phyloP scores from a whole-genome alignment of 257 asterid species.

The Primulina huaijiensis region DNA sequence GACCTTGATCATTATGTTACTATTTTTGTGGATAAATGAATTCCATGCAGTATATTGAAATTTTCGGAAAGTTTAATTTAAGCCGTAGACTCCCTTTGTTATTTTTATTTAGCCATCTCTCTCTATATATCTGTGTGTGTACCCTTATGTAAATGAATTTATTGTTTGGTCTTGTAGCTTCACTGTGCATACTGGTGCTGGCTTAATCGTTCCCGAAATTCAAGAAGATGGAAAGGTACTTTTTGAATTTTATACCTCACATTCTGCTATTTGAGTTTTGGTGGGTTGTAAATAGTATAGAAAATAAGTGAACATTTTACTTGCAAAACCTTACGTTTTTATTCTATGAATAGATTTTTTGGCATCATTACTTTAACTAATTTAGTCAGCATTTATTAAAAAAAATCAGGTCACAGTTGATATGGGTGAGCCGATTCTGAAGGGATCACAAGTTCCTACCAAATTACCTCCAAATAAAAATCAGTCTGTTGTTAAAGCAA shows the following conservation, averaged over 20 bases:
- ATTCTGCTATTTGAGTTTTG: neutral
- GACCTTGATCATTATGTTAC: neutral
- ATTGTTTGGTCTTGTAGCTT: slow-evolving; percentile 47
- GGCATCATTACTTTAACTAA: slow-evolving; percentile 10
- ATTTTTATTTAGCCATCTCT: no score
- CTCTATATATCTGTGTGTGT: no score
- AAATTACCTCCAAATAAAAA: slow-evolving; percentile 58
- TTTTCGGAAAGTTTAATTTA: no score
- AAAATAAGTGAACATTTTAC: neutral
- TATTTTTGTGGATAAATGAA: slow-evolving; percentile 5
- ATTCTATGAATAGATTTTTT: neutral
- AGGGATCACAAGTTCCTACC: slow-evolving; percentile 89
- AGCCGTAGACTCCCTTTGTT: no score
- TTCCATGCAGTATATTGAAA: no score
- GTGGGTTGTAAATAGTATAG: neutral
- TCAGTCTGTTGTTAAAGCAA: slow-evolving; percentile 62
- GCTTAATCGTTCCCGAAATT: slow-evolving; percentile 82
- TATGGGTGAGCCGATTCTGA: slow-evolving; percentile 91
- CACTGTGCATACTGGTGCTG: slow-evolving; percentile 89
- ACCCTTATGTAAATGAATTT: neutral
- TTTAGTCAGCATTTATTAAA: slow-evolving; percentile 14
- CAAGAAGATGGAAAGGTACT: slow-evolving; percentile 89
- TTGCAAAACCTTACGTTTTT: neutral
- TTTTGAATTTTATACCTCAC: slow-evolving; percentile 5
- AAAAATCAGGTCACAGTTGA: slow-evolving; percentile 76